phyloP scores from a whole-genome alignment of 139 green algal genomes.

The Asterochloris erici region DNA sequence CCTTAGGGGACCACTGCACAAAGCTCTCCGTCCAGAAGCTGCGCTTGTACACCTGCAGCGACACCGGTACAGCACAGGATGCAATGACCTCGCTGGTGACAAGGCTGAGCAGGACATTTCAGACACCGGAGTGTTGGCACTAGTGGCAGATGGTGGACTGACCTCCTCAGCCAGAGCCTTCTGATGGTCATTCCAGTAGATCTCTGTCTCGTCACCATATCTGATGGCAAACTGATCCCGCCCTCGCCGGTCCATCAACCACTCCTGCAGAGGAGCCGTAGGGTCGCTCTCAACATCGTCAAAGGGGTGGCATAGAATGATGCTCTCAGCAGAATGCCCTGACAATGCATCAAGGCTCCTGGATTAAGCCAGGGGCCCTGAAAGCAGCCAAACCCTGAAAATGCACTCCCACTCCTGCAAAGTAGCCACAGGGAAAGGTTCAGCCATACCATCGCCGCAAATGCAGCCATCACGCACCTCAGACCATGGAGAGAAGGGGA shows the following conservation, averaged over 20 bases:
- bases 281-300: background rate
- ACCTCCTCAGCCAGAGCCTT: slow-evolving; percentile 31
- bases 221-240: slow-evolving; percentile 94
- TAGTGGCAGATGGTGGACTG: background rate
- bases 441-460: too few relatives aligned
- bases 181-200: slow-evolving; percentile 74
- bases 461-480: too few relatives aligned
- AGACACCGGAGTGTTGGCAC: too few relatives aligned
- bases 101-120: too few relatives aligned
- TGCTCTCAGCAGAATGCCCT: too few relatives aligned
- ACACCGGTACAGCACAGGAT: background rate
- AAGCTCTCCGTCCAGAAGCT: slow-evolving; percentile 91
- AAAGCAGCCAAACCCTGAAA: background rate
- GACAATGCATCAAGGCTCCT: background rate
- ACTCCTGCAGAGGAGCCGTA: slow-evolving; percentile 69
- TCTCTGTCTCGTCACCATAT: slow-evolving; percentile 78
- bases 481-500: too few relatives aligned
- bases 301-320: too few relatives aligned
- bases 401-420: too few relatives aligned
- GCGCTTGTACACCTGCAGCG: slow-evolving; percentile 54
- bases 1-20: slow-evolving; percentile 88
- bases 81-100: too few relatives aligned
- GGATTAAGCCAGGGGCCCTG: background rate
- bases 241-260: slow-evolving; percentile 86
- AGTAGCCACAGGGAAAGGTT: too few relatives aligned